Evolutionary conservation across 2,329 filamentous ascomycete species (phyloP).

Genomic region (Kalaharituber pfeilii): DNA sequence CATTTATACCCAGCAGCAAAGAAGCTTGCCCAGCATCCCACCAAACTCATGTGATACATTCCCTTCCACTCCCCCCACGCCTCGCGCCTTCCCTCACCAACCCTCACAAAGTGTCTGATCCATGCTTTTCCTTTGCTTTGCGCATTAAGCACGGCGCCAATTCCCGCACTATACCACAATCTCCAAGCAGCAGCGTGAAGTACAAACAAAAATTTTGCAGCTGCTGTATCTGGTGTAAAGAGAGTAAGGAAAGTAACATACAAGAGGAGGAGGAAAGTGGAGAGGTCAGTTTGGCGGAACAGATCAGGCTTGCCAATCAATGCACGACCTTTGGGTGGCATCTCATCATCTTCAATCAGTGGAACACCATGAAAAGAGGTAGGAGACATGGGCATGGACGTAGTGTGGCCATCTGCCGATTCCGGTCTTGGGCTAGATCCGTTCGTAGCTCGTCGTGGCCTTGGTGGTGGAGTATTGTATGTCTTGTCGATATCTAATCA

Average conservation of each 20-base stretch:
- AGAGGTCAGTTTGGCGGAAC: constrained; percentile 70
- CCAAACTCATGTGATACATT: constrained; percentile 82
- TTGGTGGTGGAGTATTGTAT: constrained; percentile 74
- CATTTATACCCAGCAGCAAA: constrained; percentile 89
- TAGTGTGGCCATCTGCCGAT: constrained; percentile 14
- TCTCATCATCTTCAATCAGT: constrained; percentile 27
- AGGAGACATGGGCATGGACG: constrained; percentile 19
- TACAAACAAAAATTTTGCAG: constrained; percentile 65
- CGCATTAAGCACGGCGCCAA: constrained; percentile 65
- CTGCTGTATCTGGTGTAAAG: constrained; percentile 56
- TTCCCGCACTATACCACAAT: constrained; percentile 76
- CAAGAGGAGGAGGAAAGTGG: constrained; percentile 52
- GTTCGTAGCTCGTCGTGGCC: constrained; percentile 29
- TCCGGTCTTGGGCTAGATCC: constrained; percentile 2
- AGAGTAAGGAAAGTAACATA: constrained; percentile 59
- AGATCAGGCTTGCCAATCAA: constrained; percentile 82
- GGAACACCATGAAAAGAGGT: constrained; percentile 3
- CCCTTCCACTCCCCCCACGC: constrained; percentile 98
- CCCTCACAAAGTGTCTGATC: constrained; percentile 96
- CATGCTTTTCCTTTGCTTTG: constrained; percentile 87
- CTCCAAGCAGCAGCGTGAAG: constrained; percentile 67
- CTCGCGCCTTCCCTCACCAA: constrained; percentile 73
- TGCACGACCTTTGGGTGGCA: constrained; percentile 38
- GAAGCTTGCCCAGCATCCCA: constrained; percentile 76
- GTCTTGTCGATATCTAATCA: constrained; percentile 68